phyloP scores from a whole-genome alignment of 2,329 filamentous ascomycete species.

The Pseudogymnoascus sp. region DNA sequence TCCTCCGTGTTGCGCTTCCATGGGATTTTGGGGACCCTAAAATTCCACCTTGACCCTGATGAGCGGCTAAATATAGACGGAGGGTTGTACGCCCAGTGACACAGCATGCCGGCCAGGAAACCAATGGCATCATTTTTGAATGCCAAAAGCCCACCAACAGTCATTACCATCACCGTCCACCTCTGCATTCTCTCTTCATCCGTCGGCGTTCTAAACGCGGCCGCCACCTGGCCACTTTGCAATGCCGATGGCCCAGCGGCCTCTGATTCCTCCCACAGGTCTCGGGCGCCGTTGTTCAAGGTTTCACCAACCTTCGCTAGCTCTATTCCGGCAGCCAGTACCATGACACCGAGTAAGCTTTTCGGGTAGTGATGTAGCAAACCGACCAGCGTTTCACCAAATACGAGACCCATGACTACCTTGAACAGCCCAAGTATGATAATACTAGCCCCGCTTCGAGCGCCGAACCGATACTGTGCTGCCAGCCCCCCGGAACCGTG shows the following conservation, averaged over 20 bases:
- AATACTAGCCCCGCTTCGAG: constrained; percentile 76
- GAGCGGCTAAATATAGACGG: not conserved
- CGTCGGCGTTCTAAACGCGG: constrained; percentile 45
- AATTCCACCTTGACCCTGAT: not conserved
- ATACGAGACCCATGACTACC: constrained; percentile 64
- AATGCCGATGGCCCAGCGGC: constrained; percentile 17
- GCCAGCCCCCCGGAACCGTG: constrained; percentile 88
- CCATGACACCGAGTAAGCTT: constrained; percentile 75
- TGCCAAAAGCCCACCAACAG: constrained; percentile 70
- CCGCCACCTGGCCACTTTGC: not conserved
- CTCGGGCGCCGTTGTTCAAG: constrained; percentile 63
- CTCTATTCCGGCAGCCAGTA: constrained; percentile 82
- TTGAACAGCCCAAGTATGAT: constrained; percentile 73
- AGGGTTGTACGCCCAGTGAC: constrained; percentile 57
- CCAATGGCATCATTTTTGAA: constrained; percentile 88
- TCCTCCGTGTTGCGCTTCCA: not conserved
- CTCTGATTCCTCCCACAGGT: constrained; percentile 50
- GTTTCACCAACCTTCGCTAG: constrained; percentile 77
- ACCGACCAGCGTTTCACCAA: constrained; percentile 65
- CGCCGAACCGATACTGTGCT: constrained; percentile 85
- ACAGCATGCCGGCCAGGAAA: constrained; percentile 73
- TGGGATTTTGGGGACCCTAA: not conserved
- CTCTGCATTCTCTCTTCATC: constrained; percentile 65
- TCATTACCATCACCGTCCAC: constrained; percentile 88
- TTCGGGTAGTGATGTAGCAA: constrained; percentile 67